phyloP scores from a whole-genome alignment of 257 asterid species.

The Mentha longifolia region DNA sequence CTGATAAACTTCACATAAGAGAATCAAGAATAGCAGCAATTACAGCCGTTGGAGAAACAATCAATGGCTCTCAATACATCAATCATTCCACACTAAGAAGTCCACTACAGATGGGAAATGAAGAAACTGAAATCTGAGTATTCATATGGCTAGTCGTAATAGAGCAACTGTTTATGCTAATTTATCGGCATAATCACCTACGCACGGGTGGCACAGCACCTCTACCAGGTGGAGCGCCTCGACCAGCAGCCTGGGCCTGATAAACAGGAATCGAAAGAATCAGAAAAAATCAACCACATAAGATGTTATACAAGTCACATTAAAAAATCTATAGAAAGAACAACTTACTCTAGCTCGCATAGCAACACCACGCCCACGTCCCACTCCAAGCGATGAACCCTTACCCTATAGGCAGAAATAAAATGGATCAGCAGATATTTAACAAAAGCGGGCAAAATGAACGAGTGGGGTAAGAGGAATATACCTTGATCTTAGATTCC shows the following conservation, averaged over 20 bases:
- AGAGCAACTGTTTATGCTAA: neutral
- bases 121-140: slow-evolving; percentile 5
- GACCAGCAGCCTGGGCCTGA: slow-evolving; percentile 94
- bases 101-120: slow-evolving; percentile 5
- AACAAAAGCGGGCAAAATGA: neutral
- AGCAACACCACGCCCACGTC: slow-evolving; percentile 95
- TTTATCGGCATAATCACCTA: slow-evolving; percentile 46
- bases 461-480: slow-evolving; percentile 32
- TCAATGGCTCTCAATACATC: neutral
- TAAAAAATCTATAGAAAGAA: neutral
- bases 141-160: slow-evolving; percentile 1
- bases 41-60: neutral
- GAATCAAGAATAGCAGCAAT: too few species aligned
- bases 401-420: slow-evolving; percentile 61
- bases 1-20: too few species aligned
- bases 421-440: slow-evolving; percentile 32
- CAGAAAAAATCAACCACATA: slow-evolving; percentile 11
- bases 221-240: slow-evolving; percentile 86
- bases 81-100: slow-evolving; percentile 21
- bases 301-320: neutral
- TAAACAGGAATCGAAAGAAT: slow-evolving; percentile 20
- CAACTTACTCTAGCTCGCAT: slow-evolving; percentile 88
- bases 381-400: slow-evolving; percentile 87
- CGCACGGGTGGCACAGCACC: slow-evolving; percentile 83
- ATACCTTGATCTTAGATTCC: slow-evolving; percentile 95